Conservation (phyloP, 176 grass and related monocot genomes). For the Pontederia crassipes region DNA sequence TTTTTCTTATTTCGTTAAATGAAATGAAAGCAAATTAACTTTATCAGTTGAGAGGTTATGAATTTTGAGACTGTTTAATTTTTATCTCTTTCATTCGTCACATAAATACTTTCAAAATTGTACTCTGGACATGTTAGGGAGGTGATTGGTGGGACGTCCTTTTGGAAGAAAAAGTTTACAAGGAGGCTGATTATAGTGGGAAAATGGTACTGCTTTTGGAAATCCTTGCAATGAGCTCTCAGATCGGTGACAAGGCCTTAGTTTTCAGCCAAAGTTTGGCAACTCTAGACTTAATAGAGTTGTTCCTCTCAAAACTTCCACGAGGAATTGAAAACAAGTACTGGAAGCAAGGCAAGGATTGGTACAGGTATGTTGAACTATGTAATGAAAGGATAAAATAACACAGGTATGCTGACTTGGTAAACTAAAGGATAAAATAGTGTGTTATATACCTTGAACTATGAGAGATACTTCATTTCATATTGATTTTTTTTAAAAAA, state of each 20-base stretch:
- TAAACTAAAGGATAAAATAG: no score
- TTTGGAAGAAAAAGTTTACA: slow-evolving; percentile 55
- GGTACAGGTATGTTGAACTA: slow-evolving; percentile 67
- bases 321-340: slow-evolving; percentile 55
- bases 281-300: slow-evolving; percentile 85
- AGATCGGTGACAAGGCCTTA: slow-evolving; percentile 74
- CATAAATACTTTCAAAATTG: no score
- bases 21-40: no score
- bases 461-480: no score
- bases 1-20: no score
- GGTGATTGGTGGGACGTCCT: slow-evolving; percentile 83
- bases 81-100: no score
- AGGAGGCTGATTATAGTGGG: slow-evolving; percentile 74
- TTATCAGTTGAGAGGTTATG: no score
- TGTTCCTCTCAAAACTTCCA: slow-evolving; percentile 72
- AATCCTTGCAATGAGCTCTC: slow-evolving; percentile 64
- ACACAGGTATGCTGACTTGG: slow-evolving; percentile 44
- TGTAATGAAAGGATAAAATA: no score
- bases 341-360: slow-evolving; percentile 97
- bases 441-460: no score
- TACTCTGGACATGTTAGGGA: slow-evolving; percentile 23
- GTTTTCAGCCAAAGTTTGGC: slow-evolving; percentile 93
- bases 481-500: no score
- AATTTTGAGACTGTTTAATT: no score
- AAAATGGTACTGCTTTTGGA: slow-evolving; percentile 97